Evolutionary conservation across 1,139 yeast genomes (phyloP).

Genomic region (Tardiomyces depauwii): DNA sequence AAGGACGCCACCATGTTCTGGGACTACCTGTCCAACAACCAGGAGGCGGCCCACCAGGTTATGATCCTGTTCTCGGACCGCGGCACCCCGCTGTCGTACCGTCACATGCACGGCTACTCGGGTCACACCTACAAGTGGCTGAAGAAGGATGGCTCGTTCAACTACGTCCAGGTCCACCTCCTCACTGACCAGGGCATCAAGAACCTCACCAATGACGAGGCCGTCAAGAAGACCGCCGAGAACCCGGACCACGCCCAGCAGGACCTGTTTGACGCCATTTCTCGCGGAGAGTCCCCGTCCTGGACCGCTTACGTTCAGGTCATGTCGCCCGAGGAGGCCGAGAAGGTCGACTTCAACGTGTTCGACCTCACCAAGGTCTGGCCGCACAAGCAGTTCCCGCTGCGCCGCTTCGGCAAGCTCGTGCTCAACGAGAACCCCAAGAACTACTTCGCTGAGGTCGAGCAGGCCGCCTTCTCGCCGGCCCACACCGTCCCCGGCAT

Average conservation of each 20-base stretch:
- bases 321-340: constrained; percentile 62
- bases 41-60: constrained; percentile 51
- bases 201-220: constrained; percentile 45
- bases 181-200: constrained; percentile 51
- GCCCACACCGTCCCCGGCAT: constrained; percentile 74
- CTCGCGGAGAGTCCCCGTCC: constrained; percentile 47
- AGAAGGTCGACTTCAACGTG: constrained; percentile 37
- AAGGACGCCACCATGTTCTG: constrained; percentile 61
- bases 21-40: constrained; percentile 57
- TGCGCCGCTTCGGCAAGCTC: constrained; percentile 61
- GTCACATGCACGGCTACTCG: constrained; percentile 63
- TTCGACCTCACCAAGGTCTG: constrained; percentile 68
- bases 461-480: constrained; percentile 74
- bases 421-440: constrained; percentile 59
- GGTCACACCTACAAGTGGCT: constrained; percentile 66
- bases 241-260: constrained; percentile 54
- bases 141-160: constrained; percentile 49
- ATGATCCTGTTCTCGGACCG: constrained; percentile 55
- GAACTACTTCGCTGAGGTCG: constrained; percentile 71
- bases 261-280: constrained; percentile 47
- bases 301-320: constrained; percentile 59
- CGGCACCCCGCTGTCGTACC: constrained; percentile 56
- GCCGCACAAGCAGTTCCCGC: constrained; percentile 68
- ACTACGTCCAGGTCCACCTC: constrained; percentile 57
- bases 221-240: constrained; percentile 41